Base-by-base conservation (phyloP, 2,329 filamentous ascomycete species). In the Aaosphaeria pasadenensis region DNA sequence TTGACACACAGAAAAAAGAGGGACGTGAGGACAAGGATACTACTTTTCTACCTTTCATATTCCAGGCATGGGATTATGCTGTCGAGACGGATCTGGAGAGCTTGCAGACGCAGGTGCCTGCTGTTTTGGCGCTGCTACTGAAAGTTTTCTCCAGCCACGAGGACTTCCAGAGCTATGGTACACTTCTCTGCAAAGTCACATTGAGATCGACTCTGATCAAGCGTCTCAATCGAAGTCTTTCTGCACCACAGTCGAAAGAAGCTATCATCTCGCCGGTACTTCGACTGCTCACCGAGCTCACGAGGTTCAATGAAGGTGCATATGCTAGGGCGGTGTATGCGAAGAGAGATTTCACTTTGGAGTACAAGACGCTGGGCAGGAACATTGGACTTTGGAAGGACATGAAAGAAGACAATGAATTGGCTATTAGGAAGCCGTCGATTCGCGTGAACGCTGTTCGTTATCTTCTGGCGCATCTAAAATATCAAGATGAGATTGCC, bases 241-340 rank as follows among this genome's bases (percentile, higher is more conserved):
- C 88, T 4, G 84, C 89, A 0, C 86, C 88, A 28, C 91, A 90
- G 69, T 80, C 84, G 42, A 96, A 95, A 64, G 90, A 91, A 36
- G 90, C 89, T 69, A 76, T 97, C 49, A 91, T 96, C 51, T 94
- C 90, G 3, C 92, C 94, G 1, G 91, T 88, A 28, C 74, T 99
- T 49, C 85, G 92, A 48, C 74, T 99, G 44, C 79, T 99, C 50
- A 88, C 86, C 44, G 92, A 99, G 71, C 80, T 91, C n/a, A 83
- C 89, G 11, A 84, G 79, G 46, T 87, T 96, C 54, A 91, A 97
- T 69, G 91, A 91, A 11, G 95, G 94, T 11, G 82, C 84, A 39
- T 79, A 91, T 47, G 89, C 91, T 30, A 85, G 83, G 56, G 79
- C 85, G 41, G 78, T 96, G 32, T 95, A 95, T 66, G 80, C 87